Conservation (phyloP, 371 early-diverging fungal species). For the Circinella umbellata region DNA sequence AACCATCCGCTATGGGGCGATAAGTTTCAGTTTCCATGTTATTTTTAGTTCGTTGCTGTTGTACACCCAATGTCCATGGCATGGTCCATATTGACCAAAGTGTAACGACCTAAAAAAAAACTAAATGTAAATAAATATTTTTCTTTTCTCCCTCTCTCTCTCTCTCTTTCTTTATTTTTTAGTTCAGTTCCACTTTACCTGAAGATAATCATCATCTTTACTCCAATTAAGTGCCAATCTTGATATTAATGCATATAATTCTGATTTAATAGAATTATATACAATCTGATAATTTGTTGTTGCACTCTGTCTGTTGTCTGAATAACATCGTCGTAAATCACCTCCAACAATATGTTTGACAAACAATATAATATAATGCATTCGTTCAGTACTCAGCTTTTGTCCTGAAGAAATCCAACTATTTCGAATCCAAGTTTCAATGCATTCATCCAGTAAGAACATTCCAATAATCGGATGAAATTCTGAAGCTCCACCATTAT, state of each 20-base stretch:
- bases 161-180: not conserved
- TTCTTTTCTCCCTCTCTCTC: not conserved
- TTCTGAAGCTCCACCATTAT: not conserved
- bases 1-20: conserved; percentile 25
- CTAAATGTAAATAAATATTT: not conserved
- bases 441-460: conserved; percentile 35
- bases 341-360: conserved; percentile 32
- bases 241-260: conserved; percentile 38
- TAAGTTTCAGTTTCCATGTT: not conserved
- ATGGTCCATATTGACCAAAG: conserved; percentile 43
- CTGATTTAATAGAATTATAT: conserved; percentile 26
- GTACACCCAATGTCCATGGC: conserved; percentile 34
- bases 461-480: conserved; percentile 18
- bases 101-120: conserved; percentile 19
- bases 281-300: conserved; percentile 6
- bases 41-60: not conserved
- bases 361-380: conserved; percentile 31
- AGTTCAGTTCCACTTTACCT: conserved; percentile 8
- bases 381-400: conserved; percentile 20
- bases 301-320: not conserved
- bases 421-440: conserved; percentile 44
- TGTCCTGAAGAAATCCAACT: conserved; percentile 28
- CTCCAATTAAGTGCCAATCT: conserved; percentile 39
- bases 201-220: conserved; percentile 31
- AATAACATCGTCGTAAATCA: conserved; percentile 25